A percentile compares a stretch with the other conserved stretches of the same genome.
Evolutionary conservation across 345 rosid species (phyloP).

Genomic region (Eucalyptus regnans): DNA sequence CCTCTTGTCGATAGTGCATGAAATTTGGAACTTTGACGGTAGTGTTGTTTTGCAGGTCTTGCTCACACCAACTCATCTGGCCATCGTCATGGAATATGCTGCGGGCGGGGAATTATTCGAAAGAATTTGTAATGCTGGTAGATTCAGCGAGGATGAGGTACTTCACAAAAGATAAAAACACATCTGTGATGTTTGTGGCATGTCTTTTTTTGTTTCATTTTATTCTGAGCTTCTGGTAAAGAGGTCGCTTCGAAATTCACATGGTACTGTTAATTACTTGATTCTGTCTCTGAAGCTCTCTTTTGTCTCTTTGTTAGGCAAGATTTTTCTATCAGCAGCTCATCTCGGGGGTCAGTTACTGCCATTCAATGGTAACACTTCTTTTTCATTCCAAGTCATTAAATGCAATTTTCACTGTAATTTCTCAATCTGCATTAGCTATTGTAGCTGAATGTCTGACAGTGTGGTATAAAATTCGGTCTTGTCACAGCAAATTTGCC

Average conservation of each 20-base stretch:
- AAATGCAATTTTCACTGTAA: background rate
- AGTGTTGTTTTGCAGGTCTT: slow-evolving; percentile 32
- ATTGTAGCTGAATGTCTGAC: background rate
- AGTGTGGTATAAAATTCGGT: background rate
- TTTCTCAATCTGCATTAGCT: background rate
- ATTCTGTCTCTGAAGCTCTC: background rate
- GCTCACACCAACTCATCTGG: slow-evolving; percentile 77
- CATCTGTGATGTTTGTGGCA: background rate
- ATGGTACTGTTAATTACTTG: background rate
- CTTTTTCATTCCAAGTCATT: background rate
- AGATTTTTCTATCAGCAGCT: slow-evolving; percentile 86
- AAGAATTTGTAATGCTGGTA: slow-evolving; percentile 71
- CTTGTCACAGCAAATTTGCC: slow-evolving; percentile 62
- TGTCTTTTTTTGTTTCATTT: background rate
- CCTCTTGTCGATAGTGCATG: background rate
- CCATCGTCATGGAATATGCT: slow-evolving; percentile 89
- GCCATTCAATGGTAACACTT: slow-evolving; percentile 64
- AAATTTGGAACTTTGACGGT: background rate
- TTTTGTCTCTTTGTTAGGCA: slow-evolving; percentile 31
- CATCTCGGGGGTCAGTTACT: slow-evolving; percentile 87
- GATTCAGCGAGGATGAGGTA: slow-evolving; percentile 70
- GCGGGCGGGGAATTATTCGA: slow-evolving; percentile 86
- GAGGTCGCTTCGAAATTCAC: background rate
- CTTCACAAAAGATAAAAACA: background rate
- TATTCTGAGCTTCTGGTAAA: background rate